Percentiles rank a stretch among this genome's conserved stretches.
Conservation (phyloP, 129 eudicot species). For the Helianthus annuus region HanXRQr2.0-SUNRISE NC_035440.2:7940671-7941170, state of each 20-base stretch:
- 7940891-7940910: constrained; percentile 50
- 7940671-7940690: too few species aligned
- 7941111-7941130: too few species aligned
- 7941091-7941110: too few species aligned
- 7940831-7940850: constrained; percentile 27
- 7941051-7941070: too few species aligned
- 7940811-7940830: constrained; percentile 66
- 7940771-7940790: constrained; percentile 58
- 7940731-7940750: constrained; percentile 99
- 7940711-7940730: constrained; percentile 42
- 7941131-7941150: too few species aligned
- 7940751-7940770: constrained; percentile 95
- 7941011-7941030: too few species aligned
- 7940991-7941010: too few species aligned
- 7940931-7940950: neutral
- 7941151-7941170: too few species aligned
- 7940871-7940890: constrained; percentile 44
- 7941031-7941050: too few species aligned
- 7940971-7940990: neutral
- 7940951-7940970: constrained; percentile 1
- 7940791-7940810: constrained; percentile 97
- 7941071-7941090: too few species aligned
- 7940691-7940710: too few species aligned
- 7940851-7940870: constrained; percentile 35
- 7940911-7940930: neutral